Evolutionary conservation across 345 rosid genomes (phyloP), one percentile per base, ranked within the genome.

Genomic region (Pelargonium nanum): DNA sequence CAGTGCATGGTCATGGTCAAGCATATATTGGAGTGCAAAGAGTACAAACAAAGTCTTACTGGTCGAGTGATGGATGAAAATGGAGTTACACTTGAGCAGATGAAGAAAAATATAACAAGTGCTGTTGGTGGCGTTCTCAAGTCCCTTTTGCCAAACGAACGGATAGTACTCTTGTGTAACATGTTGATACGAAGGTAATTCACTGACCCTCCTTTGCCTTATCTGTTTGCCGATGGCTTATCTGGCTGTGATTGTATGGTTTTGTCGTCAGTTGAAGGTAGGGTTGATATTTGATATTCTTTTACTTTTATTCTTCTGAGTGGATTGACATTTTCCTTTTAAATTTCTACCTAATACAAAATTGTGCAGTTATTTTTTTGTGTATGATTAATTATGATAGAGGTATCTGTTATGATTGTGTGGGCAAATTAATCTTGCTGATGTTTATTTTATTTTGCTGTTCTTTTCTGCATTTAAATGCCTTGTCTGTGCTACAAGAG

Each of bases 1-100:
- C 93, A 93, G 74, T 93, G 99, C 74, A 93, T 93, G 99, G 90
- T 93, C 66, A 74, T 89, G 88, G 96, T 80, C 69, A 93, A 93
- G 74, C 63, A 84, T 75, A 69, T 93, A 22, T 72, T 89, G 66
- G 99, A 93, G 70, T 93, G 99, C 79, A 87, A 84, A 74, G 97
- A 93, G 72, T 93, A 93, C 77, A 93, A 87, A 76, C 90, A 82
- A 57, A 83, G 75, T 74, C 78, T 79, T 64, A 84, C 83, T 40
- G 99, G 97, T 68, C 88, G 96, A 40, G 99, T 89, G 68, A 78
- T 89, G 78, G 90, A 87, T 80, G 99, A 84, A 72, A 85, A 70
- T 65, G 83, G 75, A 51, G 78, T 76, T 65, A 80, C 99, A 17
- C 57, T 74, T 30, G 99, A 87, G 75, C 83, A 93, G 83, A 69